Evolutionary conservation across 176 grass and related monocot genomes (phyloP).

Genomic region (Oryza meridionalis): DNA sequence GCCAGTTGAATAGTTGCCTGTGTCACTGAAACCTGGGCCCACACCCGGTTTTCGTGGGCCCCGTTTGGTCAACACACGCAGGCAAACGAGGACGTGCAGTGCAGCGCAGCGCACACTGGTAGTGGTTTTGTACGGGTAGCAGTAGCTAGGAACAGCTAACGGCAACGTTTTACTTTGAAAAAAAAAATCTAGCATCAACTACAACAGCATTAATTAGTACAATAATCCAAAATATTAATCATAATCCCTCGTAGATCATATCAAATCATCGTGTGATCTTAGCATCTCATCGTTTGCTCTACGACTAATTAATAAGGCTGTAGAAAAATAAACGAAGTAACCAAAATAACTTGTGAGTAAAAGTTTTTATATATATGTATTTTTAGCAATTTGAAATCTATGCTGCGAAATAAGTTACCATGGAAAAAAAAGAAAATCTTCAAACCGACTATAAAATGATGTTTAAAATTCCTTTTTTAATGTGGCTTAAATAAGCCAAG

Average conservation of each 20-base stretch:
- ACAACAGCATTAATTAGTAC: neutral
- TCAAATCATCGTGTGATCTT: neutral
- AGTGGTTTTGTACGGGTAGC: neutral
- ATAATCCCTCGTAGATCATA: neutral
- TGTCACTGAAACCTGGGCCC: neutral
- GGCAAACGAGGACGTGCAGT: neutral
- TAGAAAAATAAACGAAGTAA: no score
- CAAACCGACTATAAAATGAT: no score
- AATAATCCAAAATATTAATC: no score
- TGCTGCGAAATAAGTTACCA: no score
- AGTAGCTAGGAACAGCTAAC: neutral
- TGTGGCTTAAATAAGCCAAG: no score
- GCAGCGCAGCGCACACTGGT: neutral
- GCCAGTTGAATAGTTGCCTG: neutral
- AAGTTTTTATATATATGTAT: no score
- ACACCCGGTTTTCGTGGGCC: neutral
- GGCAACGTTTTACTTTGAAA: neutral
- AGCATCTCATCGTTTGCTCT: no score
- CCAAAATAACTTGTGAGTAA: no score
- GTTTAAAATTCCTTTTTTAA: no score
- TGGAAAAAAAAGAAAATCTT: no score
- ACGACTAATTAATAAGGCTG: no score
- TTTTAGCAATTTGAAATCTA: no score
- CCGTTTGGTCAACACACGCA: conserved; percentile 3
- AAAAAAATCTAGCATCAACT: neutral